A percentile compares a stretch with the other conserved stretches of the same genome.
These are phyloP conservation scores for Wallacemonas sp. DNA, from an alignment of 208 protist genomes.

Conservation along the genomic window DNA sequence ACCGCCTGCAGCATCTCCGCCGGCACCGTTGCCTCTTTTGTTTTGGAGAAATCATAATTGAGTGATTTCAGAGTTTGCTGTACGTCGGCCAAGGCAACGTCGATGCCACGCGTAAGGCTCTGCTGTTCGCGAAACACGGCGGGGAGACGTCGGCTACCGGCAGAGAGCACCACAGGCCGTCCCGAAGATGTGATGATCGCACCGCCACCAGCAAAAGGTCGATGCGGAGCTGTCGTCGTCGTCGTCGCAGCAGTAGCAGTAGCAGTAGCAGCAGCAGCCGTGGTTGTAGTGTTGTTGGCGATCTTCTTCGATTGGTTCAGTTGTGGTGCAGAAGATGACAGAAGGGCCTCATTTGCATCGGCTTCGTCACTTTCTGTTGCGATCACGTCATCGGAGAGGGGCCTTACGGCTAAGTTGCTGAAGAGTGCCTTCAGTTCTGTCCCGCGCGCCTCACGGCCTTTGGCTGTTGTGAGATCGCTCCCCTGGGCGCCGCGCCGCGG, in stretches of 20 bases:
- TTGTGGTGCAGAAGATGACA: neutral
- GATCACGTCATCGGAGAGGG: neutral
- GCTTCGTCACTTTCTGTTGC: neutral
- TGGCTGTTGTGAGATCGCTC: neutral
- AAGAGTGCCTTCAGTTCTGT: neutral
- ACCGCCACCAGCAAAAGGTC: conserved; percentile 1
- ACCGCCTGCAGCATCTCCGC: conserved; percentile 19
- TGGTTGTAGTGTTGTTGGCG: neutral
- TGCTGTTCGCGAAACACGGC: conserved; percentile 54
- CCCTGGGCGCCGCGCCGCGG: too few species aligned
- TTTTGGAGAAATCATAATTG: conserved; percentile 22
- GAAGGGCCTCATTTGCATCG: neutral
- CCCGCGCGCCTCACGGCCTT: neutral
- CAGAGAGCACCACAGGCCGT: conserved; percentile 25
- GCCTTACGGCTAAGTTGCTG: neutral
- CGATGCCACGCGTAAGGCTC: conserved; percentile 24
- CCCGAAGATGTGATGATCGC: conserved; percentile 24
- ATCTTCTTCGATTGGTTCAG: neutral
- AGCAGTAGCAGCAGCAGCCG: neutral
- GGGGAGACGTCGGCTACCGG: conserved; percentile 41
- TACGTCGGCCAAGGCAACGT: conserved; percentile 23
- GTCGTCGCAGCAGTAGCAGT: too few species aligned
- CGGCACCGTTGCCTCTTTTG: conserved; percentile 27
- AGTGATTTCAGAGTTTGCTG: conserved; percentile 36
- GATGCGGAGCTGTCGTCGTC: too few species aligned